A percentile compares a stretch with the other conserved stretches of the same genome.
Evolutionary conservation across 75 land plant species (phyloP).

Genomic region (Adiantum capillusveneris): DNA sequence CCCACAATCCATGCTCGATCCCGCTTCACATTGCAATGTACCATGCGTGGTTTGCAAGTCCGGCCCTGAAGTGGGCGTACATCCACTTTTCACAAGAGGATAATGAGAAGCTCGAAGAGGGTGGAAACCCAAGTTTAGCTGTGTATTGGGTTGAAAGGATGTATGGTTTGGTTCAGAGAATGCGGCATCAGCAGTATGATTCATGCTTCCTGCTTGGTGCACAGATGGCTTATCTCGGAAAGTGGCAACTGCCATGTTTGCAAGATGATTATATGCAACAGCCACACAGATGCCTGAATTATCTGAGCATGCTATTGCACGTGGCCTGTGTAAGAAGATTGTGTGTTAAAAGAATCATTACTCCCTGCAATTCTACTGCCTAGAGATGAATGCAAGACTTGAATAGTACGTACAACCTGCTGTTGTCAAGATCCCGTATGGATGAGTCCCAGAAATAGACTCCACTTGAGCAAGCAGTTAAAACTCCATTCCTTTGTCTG

Average conservation of each 20-base stretch:
- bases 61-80: conserved; percentile 6
- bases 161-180: conserved; percentile 5
- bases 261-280: conserved; percentile 43
- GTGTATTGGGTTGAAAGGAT: conserved; percentile 24
- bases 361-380: neutral
- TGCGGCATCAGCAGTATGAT: neutral
- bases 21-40: too few relatives aligned
- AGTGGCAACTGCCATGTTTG: conserved; percentile 57
- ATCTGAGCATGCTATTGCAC: conserved; percentile 41
- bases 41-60: neutral
- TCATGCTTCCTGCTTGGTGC: conserved; percentile 2
- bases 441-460: conserved; percentile 42
- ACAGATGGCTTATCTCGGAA: conserved; percentile 54
- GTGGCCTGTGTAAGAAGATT: conserved; percentile 36
- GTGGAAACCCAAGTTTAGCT: neutral
- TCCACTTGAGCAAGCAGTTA: conserved; percentile 67
- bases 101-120: neutral
- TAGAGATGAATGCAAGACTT: neutral
- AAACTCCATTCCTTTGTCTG: conserved; percentile 21
- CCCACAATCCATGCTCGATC: conserved; percentile 12
- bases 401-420: too few relatives aligned
- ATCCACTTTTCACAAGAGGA: conserved; percentile 6
- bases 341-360: neutral
- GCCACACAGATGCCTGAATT: conserved; percentile 72
- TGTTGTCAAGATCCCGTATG: neutral